These are phyloP conservation scores for Lepidium didymum DNA, from an alignment of 345 rosid genomes.

Conservation along the genomic window DNA sequence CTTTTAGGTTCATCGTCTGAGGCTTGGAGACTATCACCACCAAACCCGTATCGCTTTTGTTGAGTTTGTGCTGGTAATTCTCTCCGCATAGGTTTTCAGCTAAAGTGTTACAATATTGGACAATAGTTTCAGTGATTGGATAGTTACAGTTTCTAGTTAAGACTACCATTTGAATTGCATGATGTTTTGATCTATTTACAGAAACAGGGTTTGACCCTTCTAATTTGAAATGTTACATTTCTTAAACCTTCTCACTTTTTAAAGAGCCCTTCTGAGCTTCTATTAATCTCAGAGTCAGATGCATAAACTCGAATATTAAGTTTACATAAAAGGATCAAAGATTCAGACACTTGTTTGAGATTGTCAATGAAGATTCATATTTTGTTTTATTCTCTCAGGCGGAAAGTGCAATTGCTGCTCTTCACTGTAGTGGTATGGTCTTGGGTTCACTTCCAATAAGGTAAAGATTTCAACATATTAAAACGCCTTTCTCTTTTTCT, in stretches of 20 bases:
- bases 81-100: not conserved
- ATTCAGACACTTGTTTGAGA: not conserved
- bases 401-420: constrained; percentile 91
- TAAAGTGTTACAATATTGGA: not conserved
- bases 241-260: not conserved
- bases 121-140: not conserved
- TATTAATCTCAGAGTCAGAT: not conserved
- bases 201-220: not conserved
- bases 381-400: constrained; percentile 48
- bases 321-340: not conserved
- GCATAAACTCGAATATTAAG: not conserved
- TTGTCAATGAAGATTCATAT: not conserved
- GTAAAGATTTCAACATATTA: constrained; percentile 26
- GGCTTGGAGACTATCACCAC: constrained; percentile 94
- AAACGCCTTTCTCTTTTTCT: not conserved
- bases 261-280: not conserved
- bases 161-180: not conserved
- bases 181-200: not conserved
- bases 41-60: constrained; percentile 95
- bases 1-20: constrained; percentile 75
- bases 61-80: constrained; percentile 67
- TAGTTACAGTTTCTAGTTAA: constrained; percentile 2
- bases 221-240: not conserved
- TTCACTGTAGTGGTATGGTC: constrained; percentile 78
- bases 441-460: constrained; percentile 85